A percentile compares a stretch with the other conserved stretches of the same genome.
Conservation (phyloP, 441 rosid genomes). For the Populus trichocarpa region DNA sequence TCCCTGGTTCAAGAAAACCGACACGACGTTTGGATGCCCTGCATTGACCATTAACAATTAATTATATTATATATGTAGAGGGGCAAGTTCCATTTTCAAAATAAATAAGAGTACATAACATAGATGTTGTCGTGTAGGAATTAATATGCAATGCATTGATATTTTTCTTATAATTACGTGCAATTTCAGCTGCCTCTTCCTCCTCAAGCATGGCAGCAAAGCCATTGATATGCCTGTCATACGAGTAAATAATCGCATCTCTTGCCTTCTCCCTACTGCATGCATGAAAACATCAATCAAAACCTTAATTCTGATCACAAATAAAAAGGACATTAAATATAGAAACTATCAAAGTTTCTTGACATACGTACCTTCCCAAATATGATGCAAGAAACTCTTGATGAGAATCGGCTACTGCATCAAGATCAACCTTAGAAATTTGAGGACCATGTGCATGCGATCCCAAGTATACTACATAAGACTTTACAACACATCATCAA, state of each 20-base stretch:
- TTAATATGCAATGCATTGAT: neutral
- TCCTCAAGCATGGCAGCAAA: conserved; percentile 58
- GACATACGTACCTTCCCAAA: conserved; percentile 40
- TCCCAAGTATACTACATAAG: conserved; percentile 70
- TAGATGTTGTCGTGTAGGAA: neutral
- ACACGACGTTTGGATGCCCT: conserved; percentile 51
- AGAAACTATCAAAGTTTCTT: neutral
- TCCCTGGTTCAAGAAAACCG: conserved; percentile 39
- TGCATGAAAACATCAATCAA: neutral
- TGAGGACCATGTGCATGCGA: conserved; percentile 43
- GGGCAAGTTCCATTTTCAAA: neutral
- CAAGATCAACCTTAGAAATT: conserved; percentile 27
- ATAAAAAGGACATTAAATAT: neutral
- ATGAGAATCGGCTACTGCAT: conserved; percentile 36
- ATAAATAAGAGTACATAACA: neutral
- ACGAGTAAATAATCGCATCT: conserved; percentile 51
- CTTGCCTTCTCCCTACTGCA: conserved; percentile 42
- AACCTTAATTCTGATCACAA: neutral
- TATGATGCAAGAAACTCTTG: conserved; percentile 43
- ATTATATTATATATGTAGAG: neutral
- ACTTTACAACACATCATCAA: conserved; percentile 17
- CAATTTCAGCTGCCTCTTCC: conserved; percentile 46
- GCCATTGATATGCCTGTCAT: conserved; percentile 49
- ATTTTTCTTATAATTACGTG: conserved; percentile 27
- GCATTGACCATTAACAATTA: conserved; percentile 5